Conservation (phyloP, 805 yeast species). For the Metschnikowia vanudenii region DNA sequence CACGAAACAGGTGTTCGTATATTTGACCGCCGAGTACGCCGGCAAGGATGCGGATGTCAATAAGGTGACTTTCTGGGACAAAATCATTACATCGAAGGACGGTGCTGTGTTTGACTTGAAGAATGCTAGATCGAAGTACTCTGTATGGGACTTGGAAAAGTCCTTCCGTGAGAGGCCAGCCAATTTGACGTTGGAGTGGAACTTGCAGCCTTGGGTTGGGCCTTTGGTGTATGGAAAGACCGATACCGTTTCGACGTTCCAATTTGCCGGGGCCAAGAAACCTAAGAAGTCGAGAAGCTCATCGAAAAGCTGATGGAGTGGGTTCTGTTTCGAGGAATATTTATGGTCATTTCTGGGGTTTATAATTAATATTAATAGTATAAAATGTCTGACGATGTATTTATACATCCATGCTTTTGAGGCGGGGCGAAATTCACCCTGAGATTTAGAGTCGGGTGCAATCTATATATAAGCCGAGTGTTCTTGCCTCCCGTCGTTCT, state of each 20-base stretch:
- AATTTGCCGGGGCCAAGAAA: conserved; percentile 29
- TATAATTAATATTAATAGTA: too few relatives aligned
- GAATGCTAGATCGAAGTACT: conserved; percentile 66
- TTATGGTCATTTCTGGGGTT: too few relatives aligned
- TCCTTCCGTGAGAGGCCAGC: conserved; percentile 64
- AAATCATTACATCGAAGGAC: conserved; percentile 58
- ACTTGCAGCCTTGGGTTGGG: conserved; percentile 90
- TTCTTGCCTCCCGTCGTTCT: not conserved
- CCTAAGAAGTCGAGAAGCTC: not conserved
- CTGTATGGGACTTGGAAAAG: conserved; percentile 81
- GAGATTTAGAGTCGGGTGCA: too few relatives aligned
- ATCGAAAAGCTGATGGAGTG: not conserved
- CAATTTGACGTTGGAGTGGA: conserved; percentile 75
- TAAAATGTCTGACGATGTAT: too few relatives aligned
- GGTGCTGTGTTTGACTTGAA: conserved; percentile 56
- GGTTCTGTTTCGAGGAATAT: too few relatives aligned
- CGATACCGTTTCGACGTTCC: conserved; percentile 25
- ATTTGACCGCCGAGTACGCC: conserved; percentile 80
- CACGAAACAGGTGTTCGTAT: conserved; percentile 93
- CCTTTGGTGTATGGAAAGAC: conserved; percentile 67
- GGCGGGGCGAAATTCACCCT: too few relatives aligned
- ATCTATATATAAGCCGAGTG: not conserved
- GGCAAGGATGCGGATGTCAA: conserved; percentile 50
- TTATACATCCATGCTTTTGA: too few relatives aligned
- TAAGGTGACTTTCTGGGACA: conserved; percentile 89